These are phyloP conservation scores for Capsicum pubescens DNA, from an alignment of 257 asterid genomes.

Conservation along the genomic window DNA sequence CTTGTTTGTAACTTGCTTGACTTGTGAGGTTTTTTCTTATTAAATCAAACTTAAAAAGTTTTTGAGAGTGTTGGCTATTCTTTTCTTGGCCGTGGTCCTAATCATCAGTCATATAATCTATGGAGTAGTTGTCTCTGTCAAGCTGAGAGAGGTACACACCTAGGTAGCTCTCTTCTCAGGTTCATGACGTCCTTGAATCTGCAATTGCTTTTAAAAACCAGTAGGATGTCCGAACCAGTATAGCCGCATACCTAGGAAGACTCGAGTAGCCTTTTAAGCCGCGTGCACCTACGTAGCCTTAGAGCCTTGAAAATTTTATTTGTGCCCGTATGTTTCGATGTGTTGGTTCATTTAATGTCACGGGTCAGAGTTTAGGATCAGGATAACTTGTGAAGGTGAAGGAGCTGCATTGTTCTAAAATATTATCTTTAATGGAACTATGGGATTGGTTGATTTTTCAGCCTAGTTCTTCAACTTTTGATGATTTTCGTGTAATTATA, in stretches of 20 bases:
- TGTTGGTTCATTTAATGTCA: not conserved
- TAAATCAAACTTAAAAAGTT: not conserved
- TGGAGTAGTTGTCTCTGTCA: slow-evolving; percentile 1
- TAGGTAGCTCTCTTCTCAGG: not conserved
- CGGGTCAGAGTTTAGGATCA: not conserved
- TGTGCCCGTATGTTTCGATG: not conserved
- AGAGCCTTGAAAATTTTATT: not conserved
- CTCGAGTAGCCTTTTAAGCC: too few relatives aligned
- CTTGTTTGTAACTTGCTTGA: slow-evolving; percentile 15
- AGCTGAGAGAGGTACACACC: not conserved
- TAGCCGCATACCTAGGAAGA: not conserved
- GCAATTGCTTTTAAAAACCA: not conserved
- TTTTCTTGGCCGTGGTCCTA: not conserved
- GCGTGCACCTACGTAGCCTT: too few relatives aligned
- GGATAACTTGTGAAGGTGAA: not conserved
- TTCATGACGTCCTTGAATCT: not conserved
- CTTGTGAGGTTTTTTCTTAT: slow-evolving; percentile 21
- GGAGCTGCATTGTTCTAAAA: not conserved
- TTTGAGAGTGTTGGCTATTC: not conserved
- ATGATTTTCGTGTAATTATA: not conserved
- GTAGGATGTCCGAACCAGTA: not conserved
- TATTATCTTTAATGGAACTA: not conserved
- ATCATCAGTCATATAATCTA: not conserved
- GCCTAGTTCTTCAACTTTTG: not conserved
- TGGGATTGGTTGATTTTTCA: not conserved